Evolutionary conservation across 2,329 filamentous ascomycete species (phyloP).

Genomic region (Clarireedia hainanense): DNA sequence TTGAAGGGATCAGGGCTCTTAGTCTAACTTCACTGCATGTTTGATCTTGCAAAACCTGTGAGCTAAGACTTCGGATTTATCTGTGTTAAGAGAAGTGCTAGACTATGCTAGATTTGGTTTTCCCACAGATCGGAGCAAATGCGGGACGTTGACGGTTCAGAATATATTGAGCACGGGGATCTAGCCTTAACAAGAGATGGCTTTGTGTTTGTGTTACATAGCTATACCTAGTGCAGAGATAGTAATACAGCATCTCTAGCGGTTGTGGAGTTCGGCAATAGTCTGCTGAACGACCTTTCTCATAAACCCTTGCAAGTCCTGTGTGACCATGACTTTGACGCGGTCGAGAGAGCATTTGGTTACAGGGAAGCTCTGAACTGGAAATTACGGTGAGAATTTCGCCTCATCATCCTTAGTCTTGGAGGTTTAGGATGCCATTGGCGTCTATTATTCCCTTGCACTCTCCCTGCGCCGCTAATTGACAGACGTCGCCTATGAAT

Average conservation of each 20-base stretch:
- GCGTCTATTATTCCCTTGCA: conserved; percentile 8
- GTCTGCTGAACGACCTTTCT: not conserved
- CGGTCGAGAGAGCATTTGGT: not conserved
- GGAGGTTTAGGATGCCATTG: not conserved
- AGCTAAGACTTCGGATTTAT: too few species aligned
- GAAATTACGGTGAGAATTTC: not conserved
- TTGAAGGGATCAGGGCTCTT: not conserved
- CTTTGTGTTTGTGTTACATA: too few species aligned
- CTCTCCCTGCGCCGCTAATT: conserved; percentile 3
- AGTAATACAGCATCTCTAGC: not conserved
- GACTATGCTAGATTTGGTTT: not conserved
- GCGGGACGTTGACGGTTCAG: not conserved
- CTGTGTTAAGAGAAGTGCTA: too few species aligned
- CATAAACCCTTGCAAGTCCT: not conserved
- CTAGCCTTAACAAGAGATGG: not conserved
- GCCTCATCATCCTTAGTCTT: not conserved
- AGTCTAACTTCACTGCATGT: not conserved
- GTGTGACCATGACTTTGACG: not conserved
- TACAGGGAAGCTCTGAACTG: not conserved
- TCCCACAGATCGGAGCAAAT: not conserved
- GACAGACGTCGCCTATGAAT: conserved; percentile 7
- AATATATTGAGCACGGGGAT: not conserved
- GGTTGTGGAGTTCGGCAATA: not conserved
- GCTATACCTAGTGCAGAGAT: not conserved
- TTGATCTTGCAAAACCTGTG: not conserved